Evolutionary conservation across 139 green algal species (phyloP), one percentile per base, ranked within the genome.

Genomic region (Chlamydomonas incerta): DNA sequence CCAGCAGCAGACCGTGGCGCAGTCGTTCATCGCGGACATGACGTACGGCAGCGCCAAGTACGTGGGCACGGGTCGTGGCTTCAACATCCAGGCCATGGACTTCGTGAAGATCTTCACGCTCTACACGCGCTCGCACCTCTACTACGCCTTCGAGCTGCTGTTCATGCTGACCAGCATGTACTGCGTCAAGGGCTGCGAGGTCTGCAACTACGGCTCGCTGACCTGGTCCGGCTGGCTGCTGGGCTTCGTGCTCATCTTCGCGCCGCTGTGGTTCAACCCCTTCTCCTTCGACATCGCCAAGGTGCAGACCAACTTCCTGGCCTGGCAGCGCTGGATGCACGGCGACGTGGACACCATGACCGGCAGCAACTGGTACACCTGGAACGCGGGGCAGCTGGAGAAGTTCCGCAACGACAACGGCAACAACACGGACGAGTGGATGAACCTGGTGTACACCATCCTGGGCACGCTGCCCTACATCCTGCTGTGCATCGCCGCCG

Each of bases 211-310:
- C 63, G 77, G 75, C 18, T 26, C 70, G 5, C 62, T 92, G 24
- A 92, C 89, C 3, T 92, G 89, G 89, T 89, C 81, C 26, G 81
- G 85, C 35, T 92, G 89, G 89, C 81, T 92, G 63, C 76, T 90
- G 76, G 89, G 76, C 13, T 81, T 86, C 52, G 75, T 74, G 50
- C 85, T 92, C 66, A 82, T 90, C 71, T 87, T 92, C 37, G 33
- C 89, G 63, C 89, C 89, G 37, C 75, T 92, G 37, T 92, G 89
- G 89, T 92, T 92, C 82, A 92, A 92, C 82, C 89, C 89, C 62
- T 91, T 90, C 74, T 81, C 86, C 35, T 92, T 92, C 31, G 89
- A 92, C 76, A 82, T 90, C 52, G 65, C 81, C 46, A 92, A 92
- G 89, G 89, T 89, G 15, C 65, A 85, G 41, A 26, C n/a, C 28